Evolutionary conservation across 75 land plant species (phyloP).

Genomic region (Selaginella tamariscina): DNA sequence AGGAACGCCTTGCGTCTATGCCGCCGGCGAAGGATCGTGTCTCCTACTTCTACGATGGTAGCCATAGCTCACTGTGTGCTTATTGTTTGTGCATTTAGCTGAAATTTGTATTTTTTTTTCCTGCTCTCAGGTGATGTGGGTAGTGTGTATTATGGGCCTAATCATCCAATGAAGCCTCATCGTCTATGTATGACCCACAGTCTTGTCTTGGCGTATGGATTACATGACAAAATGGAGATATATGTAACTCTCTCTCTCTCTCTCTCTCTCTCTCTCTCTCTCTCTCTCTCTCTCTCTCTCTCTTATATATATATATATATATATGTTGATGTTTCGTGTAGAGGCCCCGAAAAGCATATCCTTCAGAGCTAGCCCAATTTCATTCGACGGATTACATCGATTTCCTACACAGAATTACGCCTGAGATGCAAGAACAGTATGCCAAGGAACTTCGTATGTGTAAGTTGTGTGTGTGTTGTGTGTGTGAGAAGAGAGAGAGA

Average conservation of each 20-base stretch:
- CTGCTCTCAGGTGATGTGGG: constrained; percentile 91
- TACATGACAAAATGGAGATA: constrained; percentile 98
- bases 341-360: constrained; percentile 98
- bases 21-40: constrained; percentile 56
- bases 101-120: background rate
- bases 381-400: constrained; percentile 93
- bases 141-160: constrained; percentile 96
- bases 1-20: no score
- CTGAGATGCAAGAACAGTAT: constrained; percentile 59
- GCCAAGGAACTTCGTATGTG: constrained; percentile 56
- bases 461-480: constrained; percentile 22
- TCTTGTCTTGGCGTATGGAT: constrained; percentile 88
- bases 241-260: constrained; percentile 45
- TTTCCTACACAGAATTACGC: constrained; percentile 78
- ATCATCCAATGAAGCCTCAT: constrained; percentile 99
- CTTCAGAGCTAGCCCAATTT: constrained; percentile 90
- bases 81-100: background rate
- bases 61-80: background rate
- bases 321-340: constrained; percentile 12
- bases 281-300: background rate
- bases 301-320: background rate
- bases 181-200: constrained; percentile 98
- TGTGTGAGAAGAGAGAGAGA: no score
- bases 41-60: constrained; percentile 91
- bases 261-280: constrained; percentile 4